Evolutionary conservation across 1,284 basidiomycete genomes (phyloP), one percentile per base, ranked within the genome.

Genomic region (Puccinia triticina): DNA sequence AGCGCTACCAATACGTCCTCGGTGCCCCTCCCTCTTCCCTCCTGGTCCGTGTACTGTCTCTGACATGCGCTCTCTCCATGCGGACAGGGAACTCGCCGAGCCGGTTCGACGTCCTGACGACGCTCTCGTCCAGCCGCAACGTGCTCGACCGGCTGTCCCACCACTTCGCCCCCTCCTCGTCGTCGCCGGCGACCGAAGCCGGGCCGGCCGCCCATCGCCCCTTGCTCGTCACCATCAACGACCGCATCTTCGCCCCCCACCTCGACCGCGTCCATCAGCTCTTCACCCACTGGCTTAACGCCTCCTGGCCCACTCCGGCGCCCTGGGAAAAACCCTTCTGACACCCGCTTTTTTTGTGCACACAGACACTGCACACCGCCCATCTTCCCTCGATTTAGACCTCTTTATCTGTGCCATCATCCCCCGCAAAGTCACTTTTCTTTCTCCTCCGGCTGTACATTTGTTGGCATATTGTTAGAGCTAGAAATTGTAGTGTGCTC

Each of bases 1-100:
- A 81, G 46, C 72, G 69, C n/a, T 81, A 81, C 50, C 69, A 74
- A 74, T 81, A 81, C 67, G 79, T 81, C 16, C 29, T 81, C 18
- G 79, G 79, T 81, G n/a, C n/a, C n/a, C n/a, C n/a, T n/a, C n/a
- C n/a, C n/a, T n/a, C n/a, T n/a, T n/a, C n/a, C n/a, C n/a, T n/a
- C n/a, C n/a, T n/a, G n/a, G n/a, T n/a, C n/a, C n/a, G n/a, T n/a
- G n/a, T n/a, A n/a, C n/a, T n/a, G n/a, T n/a, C n/a, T n/a, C n/a
- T n/a, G n/a, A n/a, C n/a, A n/a, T n/a, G n/a, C n/a, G n/a, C n/a
- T n/a, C n/a, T n/a, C n/a, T n/a, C 66, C 40, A 43, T 34, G 48
- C 50, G 23, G 3, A 46, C 43, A 75, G 73, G 73, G 1, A 50
- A 75, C 21, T 34, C 73, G 18, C 34, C 40, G 16, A 75, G 73